Base-by-base conservation (phyloP, 176 grass and related monocot species). In the Pharus latifolius region DNA sequence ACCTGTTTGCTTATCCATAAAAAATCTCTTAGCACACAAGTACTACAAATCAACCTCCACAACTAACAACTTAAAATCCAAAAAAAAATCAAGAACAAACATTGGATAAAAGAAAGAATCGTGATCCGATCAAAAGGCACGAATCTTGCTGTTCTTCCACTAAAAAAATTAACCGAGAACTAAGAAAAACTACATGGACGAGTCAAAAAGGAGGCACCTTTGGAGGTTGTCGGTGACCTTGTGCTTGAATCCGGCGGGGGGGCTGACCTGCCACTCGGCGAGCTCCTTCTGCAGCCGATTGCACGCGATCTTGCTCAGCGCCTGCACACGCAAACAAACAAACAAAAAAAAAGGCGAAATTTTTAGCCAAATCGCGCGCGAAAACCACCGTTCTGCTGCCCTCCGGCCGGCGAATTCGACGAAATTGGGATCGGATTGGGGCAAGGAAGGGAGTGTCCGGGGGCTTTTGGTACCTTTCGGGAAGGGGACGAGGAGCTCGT, bases 261-360 rank as follows among this genome's bases (percentile, higher is more conserved):
- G 84, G 25, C 81, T 80, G 65, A 79, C 56, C 73, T 92, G 94
- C 94, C 94, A 98, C 83, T 93, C 94, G 19, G 79, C 76, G 26
- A 98, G 75, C 71, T 98, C 87, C 72, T 98, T 98, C 81, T 92
- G 89, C 56, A 98, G 84, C 65, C 94, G 84, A 73, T 90, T 90
- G 89, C 78, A 78, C 4, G 94, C 94, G 87, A 93, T 98, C 89
- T 93, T 98, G 94, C 94, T 98, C 87, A 98, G 85, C 60, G 77
- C 84, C 94, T 98, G 81, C 34, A 17, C 70, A 14, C 24, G 11
- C 9, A 7, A 60, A n/a, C n/a, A n/a, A n/a, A n/a, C n/a, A n/a
- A 73, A 16, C 24, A 65, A 16, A 31, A n/a, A 42, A 71, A 77
- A 31, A 47, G 37, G 57, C 2, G 28, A 7, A 9, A 60, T 23